Evolutionary conservation across 1,139 yeast species (phyloP).

Genomic region (Candida sp.): DNA sequence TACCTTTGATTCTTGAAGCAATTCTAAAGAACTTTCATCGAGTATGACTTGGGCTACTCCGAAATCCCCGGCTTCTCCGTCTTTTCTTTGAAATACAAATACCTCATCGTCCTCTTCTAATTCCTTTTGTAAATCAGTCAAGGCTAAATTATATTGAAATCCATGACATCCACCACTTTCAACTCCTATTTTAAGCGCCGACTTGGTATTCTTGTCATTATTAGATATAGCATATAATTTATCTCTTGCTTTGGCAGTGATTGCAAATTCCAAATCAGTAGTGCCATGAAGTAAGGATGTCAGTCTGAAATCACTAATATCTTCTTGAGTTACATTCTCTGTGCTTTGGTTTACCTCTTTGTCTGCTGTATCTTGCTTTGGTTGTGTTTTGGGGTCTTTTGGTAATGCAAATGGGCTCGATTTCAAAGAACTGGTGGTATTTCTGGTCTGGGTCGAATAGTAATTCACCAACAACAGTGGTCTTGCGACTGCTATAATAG

Average conservation of each 20-base stretch:
- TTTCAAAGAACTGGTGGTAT: not conserved
- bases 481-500: not conserved
- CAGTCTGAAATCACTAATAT: conserved; percentile 24
- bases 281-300: conserved; percentile 32
- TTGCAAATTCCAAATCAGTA: conserved; percentile 36
- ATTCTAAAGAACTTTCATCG: conserved; percentile 78
- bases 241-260: conserved; percentile 36
- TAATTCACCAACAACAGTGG: not conserved
- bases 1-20: conserved; percentile 80
- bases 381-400: not conserved
- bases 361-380: not conserved
- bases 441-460: not conserved
- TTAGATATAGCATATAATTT: conserved; percentile 56
- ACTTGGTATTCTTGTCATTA: conserved; percentile 51
- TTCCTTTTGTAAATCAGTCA: conserved; percentile 48
- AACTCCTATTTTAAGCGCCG: conserved; percentile 75
- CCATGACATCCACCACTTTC: conserved; percentile 99
- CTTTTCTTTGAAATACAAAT: conserved; percentile 62
- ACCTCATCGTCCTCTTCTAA: conserved; percentile 32
- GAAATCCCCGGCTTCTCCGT: conserved; percentile 15
- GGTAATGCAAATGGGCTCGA: conserved; percentile 2
- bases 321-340: conserved; percentile 16
- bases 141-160: conserved; percentile 78
- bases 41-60: conserved; percentile 59
- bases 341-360: not conserved